Base-by-base conservation (phyloP, 371 early-diverging fungal species). In the Zopfochytrium polystomum region DNA sequence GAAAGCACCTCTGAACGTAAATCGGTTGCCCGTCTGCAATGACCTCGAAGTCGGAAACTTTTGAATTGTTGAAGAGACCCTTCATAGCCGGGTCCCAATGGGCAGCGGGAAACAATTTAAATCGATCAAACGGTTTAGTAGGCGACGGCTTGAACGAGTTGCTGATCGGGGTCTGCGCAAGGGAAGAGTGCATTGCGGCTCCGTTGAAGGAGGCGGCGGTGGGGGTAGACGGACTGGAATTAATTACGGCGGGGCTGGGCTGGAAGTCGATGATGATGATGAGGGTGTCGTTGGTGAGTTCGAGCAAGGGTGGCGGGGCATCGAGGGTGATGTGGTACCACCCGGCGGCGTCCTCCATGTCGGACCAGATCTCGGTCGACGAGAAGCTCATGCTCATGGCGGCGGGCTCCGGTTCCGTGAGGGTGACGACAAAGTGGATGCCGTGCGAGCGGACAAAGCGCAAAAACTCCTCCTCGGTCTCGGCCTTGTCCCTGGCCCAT, bases 201-300 rank as follows among this genome's bases (percentile, higher is more conserved):
- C 11, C 6, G 23, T 2, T 27, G 1, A 32, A 25, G 6, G 50
- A 18, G 18, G 44, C 18, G 0, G 9, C 9, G 1, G 33, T 15
- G 7, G 31, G 11, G 31, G 52, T 26, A 0, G 55, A n/a, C 6
- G 53, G 31, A n/a, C n/a, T n/a, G n/a, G n/a, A n/a, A n/a, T n/a
- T n/a, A n/a, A n/a, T n/a, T 13, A 22, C 1, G 30, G 60, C 25
- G 3, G 49, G 18, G 1, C 22, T 32, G 4, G 44, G 27, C 15
- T 57, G 43, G 46, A 66, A 66, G 2, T 31, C 13, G n/a, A 66
- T 52, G 1, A 1, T 1, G 2, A 66, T 48, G 33, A 49, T 42
- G n/a, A 66, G 31, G 4, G 62, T 66, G 50, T 66, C 67, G 46
- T 66, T 61, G 25, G 67, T 66, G 22, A 66, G 53, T 32, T 61